Percentiles rank a stretch among this genome's conserved stretches.
phyloP scores from a whole-genome alignment of 163 green algal genomes.

The Botryococcus braunii region DNA sequence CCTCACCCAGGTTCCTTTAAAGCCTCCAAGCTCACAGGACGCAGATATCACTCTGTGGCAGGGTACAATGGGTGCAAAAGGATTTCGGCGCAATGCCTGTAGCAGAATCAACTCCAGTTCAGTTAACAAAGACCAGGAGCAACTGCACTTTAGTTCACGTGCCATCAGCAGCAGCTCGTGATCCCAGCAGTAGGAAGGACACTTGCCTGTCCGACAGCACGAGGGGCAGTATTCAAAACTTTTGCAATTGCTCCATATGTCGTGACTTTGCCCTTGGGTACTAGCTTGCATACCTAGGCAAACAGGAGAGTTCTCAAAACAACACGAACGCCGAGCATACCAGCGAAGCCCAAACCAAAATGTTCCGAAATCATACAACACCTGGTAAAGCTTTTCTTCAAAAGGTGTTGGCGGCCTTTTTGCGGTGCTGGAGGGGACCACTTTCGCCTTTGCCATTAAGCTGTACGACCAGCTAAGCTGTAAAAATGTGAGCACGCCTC shows the following conservation, averaged over 20 bases:
- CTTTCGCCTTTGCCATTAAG: conserved; percentile 8
- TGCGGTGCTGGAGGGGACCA: conserved; percentile 10
- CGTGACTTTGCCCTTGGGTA: conserved; percentile 56
- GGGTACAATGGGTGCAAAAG: conserved; percentile 60
- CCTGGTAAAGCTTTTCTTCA: conserved; percentile 36
- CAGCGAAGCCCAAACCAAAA: not conserved
- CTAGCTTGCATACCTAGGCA: conserved; percentile 41
- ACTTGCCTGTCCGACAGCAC: conserved; percentile 58
- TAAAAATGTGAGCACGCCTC: not conserved
- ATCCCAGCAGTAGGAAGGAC: not conserved
- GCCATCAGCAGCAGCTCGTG: not conserved
- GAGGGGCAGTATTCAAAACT: conserved; percentile 36
- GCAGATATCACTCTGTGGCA: conserved; percentile 69
- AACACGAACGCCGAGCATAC: not conserved
- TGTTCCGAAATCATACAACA: not conserved
- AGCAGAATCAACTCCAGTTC: not conserved
- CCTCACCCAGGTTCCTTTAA: conserved; percentile 51
- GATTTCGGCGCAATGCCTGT: conserved; percentile 65
- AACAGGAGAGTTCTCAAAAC: not conserved
- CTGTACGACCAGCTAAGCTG: not conserved
- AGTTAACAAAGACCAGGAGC: not conserved
- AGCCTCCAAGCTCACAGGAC: conserved; percentile 55
- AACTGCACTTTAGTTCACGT: not conserved
- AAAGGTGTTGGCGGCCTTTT: conserved; percentile 35
- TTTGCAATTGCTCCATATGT: conserved; percentile 61